Evolutionary conservation across 1,139 yeast species (phyloP).

Genomic region (Diutina neorugosa): DNA sequence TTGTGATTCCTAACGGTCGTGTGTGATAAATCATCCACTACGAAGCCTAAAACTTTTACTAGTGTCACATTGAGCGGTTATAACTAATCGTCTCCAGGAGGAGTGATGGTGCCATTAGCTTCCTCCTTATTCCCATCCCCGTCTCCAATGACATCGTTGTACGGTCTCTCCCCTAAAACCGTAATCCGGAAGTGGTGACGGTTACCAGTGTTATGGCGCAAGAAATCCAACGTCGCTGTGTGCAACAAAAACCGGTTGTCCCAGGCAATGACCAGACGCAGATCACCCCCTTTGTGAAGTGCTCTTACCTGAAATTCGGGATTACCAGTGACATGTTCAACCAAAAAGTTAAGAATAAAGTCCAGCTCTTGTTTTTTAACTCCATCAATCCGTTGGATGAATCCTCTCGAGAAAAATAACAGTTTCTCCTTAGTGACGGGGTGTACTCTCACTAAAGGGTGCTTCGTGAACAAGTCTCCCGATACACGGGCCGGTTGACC

Average conservation of each 20-base stretch:
- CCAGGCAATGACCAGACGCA: neutral
- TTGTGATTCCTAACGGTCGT: too few species aligned
- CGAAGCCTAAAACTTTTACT: too few species aligned
- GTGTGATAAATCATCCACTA: neutral
- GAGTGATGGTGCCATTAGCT: neutral
- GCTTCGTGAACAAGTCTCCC: neutral
- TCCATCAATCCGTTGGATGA: neutral
- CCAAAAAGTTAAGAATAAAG: slow-evolving; percentile 1
- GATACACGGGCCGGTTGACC: slow-evolving; percentile 3
- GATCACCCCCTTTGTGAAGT: neutral
- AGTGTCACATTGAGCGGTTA: too few species aligned
- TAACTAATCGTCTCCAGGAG: neutral
- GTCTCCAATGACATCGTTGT: slow-evolving; percentile 1
- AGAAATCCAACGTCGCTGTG: slow-evolving; percentile 2
- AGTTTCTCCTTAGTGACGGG: slow-evolving; percentile 3
- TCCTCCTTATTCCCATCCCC: slow-evolving; percentile 1
- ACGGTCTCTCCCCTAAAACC: slow-evolving; percentile 1
- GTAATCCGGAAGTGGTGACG: slow-evolving; percentile 4
- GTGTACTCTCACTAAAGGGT: slow-evolving; percentile 4
- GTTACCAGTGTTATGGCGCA: neutral
- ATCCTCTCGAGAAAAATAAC: neutral
- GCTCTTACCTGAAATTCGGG: slow-evolving; percentile 4
- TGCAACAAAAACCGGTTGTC: slow-evolving; percentile 2
- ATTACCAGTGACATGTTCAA: neutral
- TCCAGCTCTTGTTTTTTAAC: neutral